Evolutionary conservation across 345 rosid genomes (phyloP), one percentile per base, ranked within the genome.

Genomic region (Populus davidiana): DNA sequence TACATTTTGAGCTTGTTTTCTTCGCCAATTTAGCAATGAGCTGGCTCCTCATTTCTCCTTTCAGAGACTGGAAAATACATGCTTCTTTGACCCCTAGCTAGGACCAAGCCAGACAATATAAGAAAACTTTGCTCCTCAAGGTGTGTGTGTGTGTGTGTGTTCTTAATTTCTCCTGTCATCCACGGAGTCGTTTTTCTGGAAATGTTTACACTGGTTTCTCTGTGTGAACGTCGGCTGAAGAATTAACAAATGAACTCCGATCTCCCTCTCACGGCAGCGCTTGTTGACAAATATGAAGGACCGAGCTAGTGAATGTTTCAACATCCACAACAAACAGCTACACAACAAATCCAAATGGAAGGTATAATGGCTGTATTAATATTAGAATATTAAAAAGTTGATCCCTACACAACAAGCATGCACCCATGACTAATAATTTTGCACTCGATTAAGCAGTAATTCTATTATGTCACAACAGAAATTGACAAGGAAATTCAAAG

Each of bases 291-390:
- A 67, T 59, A 68, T 50, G 67, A 73, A 10, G 10, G 44, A 10
- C 44, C 14, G 44, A 2, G 44, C 11, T 10, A 41, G 27, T 27
- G 27, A 27, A 27, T 36, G 67, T 31, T 82, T 85, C 82, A 76
- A 70, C 73, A 83, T 83, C 83, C 88, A 80, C 81, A 80, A 79
- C 88, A 77, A 88, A 82, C 84, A 86, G 90, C 75, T 79, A 79
- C 16, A 61, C 76, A 84, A 87, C 88, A 85, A 86, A 82, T 39
- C 59, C 69, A 72, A 20, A n/a, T 70, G 72, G 69, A 70, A 76
- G 72, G 68, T 76, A 17, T 33, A n/a, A 33, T 25, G 71, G 71
- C 59, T 39, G 69, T 70, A 61, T 59, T 54, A n/a, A n/a, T n/a
- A 67, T 62, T 67, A 35, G 78, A 81, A 39, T 72, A 21, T 64